Evolutionary conservation across 805 yeast genomes (phyloP).

Genomic region (Candida easanensis): DNA sequence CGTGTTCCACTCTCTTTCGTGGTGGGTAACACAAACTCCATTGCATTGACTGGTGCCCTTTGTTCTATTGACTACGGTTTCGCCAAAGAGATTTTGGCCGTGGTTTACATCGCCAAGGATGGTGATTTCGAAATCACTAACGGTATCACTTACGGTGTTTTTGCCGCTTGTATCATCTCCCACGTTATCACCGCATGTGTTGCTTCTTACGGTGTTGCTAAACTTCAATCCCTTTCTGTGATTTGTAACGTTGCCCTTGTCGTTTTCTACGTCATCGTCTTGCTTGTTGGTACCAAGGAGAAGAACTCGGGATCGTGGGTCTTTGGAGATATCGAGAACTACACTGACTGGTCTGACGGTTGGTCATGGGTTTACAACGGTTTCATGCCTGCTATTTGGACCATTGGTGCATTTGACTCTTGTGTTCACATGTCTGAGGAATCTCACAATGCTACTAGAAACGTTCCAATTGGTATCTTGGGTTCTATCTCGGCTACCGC

Average conservation of each 20-base stretch:
- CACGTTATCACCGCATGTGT: constrained; percentile 53
- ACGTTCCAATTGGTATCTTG: constrained; percentile 64
- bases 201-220: constrained; percentile 55
- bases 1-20: constrained; percentile 56
- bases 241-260: constrained; percentile 51
- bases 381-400: constrained; percentile 70
- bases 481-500: constrained; percentile 56
- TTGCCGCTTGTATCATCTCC: constrained; percentile 54
- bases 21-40: constrained; percentile 65
- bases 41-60: constrained; percentile 64
- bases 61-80: constrained; percentile 72
- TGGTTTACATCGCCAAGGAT: constrained; percentile 51
- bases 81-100: constrained; percentile 55
- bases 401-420: constrained; percentile 70
- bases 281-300: constrained; percentile 53
- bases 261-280: constrained; percentile 54
- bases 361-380: constrained; percentile 49
- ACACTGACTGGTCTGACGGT: constrained; percentile 53
- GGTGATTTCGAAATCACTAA: constrained; percentile 54
- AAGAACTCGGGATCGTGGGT: constrained; percentile 48
- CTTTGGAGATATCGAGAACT: constrained; percentile 49
- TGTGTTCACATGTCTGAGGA: constrained; percentile 74
- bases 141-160: constrained; percentile 60
- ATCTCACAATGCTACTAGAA: constrained; percentile 54
- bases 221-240: constrained; percentile 59